Conservation (phyloP, 805 yeast genomes). For the Lipomyces mesembrius region DNA sequence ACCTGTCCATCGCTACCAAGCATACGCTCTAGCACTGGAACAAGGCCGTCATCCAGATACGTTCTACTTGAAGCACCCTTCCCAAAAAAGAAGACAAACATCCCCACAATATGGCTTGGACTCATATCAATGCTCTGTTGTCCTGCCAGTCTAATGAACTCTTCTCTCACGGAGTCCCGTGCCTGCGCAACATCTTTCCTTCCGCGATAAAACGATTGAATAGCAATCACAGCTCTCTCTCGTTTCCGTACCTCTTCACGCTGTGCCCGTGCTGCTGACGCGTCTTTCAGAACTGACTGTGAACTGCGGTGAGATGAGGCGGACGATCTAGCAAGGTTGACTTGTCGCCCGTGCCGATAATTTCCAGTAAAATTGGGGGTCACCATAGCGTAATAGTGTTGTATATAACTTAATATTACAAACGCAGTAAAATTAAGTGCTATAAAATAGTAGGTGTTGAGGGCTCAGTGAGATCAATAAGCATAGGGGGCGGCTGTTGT, state of each 20-base stretch:
- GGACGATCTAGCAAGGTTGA: constrained; percentile 64
- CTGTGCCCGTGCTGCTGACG: constrained; percentile 66
- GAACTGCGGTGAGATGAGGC: constrained; percentile 43
- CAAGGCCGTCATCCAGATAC: constrained; percentile 11
- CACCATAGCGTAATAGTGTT: constrained; percentile 7
- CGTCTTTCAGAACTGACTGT: constrained; percentile 59
- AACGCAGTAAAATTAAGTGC: not conserved
- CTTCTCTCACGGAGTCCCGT: constrained; percentile 21
- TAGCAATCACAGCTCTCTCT: constrained; percentile 53
- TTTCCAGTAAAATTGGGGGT: constrained; percentile 67
- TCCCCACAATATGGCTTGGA: constrained; percentile 14
- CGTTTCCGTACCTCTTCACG: constrained; percentile 62
- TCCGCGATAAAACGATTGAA: constrained; percentile 52
- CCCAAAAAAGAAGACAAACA: constrained; percentile 29
- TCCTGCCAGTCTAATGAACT: constrained; percentile 12
- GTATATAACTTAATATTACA: not conserved
- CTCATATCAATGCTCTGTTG: not conserved
- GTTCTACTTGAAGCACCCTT: constrained; percentile 12
- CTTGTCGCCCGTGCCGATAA: constrained; percentile 58
- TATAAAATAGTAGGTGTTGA: not conserved
- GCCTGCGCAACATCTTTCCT: constrained; percentile 20
- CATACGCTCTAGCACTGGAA: constrained; percentile 17
- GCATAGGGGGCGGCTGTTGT: not conserved
- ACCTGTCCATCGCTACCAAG: not conserved
- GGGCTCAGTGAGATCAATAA: not conserved